Conservation (phyloP, 805 yeast genomes). For the Metschnikowia peoriensis region DNA sequence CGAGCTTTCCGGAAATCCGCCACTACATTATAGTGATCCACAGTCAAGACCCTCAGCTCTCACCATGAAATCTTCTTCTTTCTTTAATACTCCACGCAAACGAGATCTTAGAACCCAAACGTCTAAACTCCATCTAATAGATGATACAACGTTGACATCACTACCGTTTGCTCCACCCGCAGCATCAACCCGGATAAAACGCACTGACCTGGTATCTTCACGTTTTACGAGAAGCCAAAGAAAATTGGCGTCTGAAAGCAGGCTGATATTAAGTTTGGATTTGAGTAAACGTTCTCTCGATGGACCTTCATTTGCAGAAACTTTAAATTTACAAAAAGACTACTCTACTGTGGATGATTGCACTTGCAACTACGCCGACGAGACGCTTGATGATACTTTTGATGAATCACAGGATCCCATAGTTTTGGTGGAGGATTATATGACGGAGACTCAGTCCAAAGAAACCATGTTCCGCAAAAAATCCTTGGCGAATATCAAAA, state of each 20-base stretch:
- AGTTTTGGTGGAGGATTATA: conserved; percentile 58
- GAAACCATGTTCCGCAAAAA: conserved; percentile 25
- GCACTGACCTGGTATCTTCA: conserved; percentile 8
- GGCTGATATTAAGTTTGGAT: not conserved
- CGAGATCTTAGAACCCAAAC: conserved; percentile 20
- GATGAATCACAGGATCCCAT: conserved; percentile 37
- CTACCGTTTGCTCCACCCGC: conserved; percentile 54
- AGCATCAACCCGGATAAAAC: conserved; percentile 13
- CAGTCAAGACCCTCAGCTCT: not conserved
- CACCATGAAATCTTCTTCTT: not conserved
- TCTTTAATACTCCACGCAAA: not conserved
- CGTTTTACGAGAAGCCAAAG: not conserved
- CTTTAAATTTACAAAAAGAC: not conserved
- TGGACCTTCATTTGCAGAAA: not conserved
- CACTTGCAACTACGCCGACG: conserved; percentile 3
- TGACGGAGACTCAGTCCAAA: conserved; percentile 19
- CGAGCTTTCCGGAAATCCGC: not conserved
- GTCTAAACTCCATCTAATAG: conserved; percentile 48
- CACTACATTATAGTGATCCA: not conserved
- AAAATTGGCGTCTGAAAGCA: not conserved
- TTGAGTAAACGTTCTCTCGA: not conserved
- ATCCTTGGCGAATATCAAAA: conserved; percentile 40
- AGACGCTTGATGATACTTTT: conserved; percentile 14
- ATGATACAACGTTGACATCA: conserved; percentile 48
- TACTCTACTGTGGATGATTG: not conserved